Evolutionary conservation across 2,329 filamentous ascomycete species (phyloP).

Genomic region (Aspergillus sp.): DNA sequence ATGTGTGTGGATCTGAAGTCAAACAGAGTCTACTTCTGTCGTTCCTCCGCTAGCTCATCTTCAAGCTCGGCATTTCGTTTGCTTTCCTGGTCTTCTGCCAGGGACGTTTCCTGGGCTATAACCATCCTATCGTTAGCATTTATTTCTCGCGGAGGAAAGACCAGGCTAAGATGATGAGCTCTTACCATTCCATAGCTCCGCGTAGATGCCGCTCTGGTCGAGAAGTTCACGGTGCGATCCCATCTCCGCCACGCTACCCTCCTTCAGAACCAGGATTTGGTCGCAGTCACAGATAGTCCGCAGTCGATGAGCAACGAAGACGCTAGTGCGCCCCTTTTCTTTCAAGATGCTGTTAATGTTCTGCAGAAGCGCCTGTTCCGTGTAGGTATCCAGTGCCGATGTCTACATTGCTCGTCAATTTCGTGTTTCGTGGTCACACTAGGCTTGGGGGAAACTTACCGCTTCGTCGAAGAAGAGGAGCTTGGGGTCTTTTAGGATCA

Average conservation of each 20-base stretch:
- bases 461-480: conserved; percentile 94
- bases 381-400: conserved; percentile 87
- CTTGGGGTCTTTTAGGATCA: conserved; percentile 86
- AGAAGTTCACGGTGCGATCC: conserved; percentile 86
- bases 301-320: conserved; percentile 90
- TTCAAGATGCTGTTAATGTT: conserved; percentile 92
- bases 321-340: conserved; percentile 84
- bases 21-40: conserved; percentile 5
- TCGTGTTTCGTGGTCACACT: neutral
- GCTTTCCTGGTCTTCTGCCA: conserved; percentile 37
- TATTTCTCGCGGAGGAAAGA: too few species aligned
- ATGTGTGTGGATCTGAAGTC: neutral
- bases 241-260: conserved; percentile 80
- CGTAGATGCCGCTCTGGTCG: conserved; percentile 70
- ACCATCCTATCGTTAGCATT: neutral
- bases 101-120: conserved; percentile 62
- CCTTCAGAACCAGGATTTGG: conserved; percentile 84
- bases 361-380: conserved; percentile 82
- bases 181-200: conserved; percentile 86
- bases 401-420: conserved; percentile 49
- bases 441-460: conserved; percentile 40
- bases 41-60: conserved; percentile 24
- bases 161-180: conserved; percentile 14
- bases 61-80: conserved; percentile 44
- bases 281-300: conserved; percentile 93